These are phyloP conservation scores for Cornus florida DNA, from an alignment of 148 eudicot genomes.

Conservation along the genomic window DNA sequence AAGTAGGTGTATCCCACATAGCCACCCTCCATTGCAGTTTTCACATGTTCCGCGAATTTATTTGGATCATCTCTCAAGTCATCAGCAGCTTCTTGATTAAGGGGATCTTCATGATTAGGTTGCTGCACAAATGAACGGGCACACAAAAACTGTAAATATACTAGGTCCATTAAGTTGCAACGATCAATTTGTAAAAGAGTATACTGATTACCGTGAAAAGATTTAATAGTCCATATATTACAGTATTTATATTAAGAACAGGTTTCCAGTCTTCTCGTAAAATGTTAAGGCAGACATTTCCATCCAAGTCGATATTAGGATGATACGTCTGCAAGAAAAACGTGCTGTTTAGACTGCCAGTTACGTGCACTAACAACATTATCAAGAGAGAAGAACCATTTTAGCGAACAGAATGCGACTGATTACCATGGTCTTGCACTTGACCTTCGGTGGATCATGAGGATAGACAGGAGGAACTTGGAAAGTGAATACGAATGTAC, in stretches of 20 bases:
- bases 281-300: slow-evolving; percentile 92
- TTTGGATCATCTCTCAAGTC: slow-evolving; percentile 87
- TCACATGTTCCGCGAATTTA: slow-evolving; percentile 72
- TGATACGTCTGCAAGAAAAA: slow-evolving; percentile 62
- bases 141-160: not conserved
- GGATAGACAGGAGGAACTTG: slow-evolving; percentile 68
- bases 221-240: slow-evolving; percentile 79
- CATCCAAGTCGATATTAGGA: slow-evolving; percentile 94
- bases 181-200: not conserved
- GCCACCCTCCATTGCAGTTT: slow-evolving; percentile 88
- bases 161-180: not conserved
- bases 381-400: not conserved
- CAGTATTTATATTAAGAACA: slow-evolving; percentile 77
- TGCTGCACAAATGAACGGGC: slow-evolving; percentile 42
- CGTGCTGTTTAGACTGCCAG: not conserved
- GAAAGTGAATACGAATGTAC: slow-evolving; percentile 53
- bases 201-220: slow-evolving; percentile 73
- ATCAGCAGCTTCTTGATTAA: slow-evolving; percentile 90
- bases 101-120: slow-evolving; percentile 94
- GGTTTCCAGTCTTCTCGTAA: slow-evolving; percentile 97
- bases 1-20: slow-evolving; percentile 76
- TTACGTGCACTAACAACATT: not conserved
- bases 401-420: not conserved
- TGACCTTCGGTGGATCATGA: slow-evolving; percentile 75
- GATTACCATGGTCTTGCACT: slow-evolving; percentile 69